Conservation (phyloP, 495 filamentous ascomycete genomes). For the Lophium mytilinum region DNA sequence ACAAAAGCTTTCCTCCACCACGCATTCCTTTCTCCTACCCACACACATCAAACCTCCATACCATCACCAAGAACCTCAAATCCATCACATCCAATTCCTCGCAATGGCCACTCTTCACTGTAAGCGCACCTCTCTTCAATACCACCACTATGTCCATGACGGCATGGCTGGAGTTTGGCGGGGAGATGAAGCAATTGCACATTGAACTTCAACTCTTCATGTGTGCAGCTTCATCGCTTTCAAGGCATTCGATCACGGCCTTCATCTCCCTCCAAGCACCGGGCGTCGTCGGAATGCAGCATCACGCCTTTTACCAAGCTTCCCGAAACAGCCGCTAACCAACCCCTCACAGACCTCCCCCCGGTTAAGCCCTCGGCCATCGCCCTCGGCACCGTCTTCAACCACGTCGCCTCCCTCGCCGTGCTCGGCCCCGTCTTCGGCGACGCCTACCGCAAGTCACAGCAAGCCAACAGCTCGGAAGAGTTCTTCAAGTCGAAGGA, state of each 20-base stretch:
- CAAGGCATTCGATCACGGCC: background rate
- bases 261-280: too few relatives aligned
- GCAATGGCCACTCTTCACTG: constrained; percentile 58
- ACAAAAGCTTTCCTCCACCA: background rate
- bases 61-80: background rate
- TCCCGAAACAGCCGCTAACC: too few relatives aligned
- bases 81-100: constrained; percentile 15
- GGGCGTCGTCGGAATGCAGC: too few relatives aligned
- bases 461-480: constrained; percentile 86
- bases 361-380: constrained; percentile 97
- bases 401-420: constrained; percentile 71
- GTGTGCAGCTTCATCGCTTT: constrained; percentile 1
- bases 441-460: constrained; percentile 88
- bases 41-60: constrained; percentile 1
- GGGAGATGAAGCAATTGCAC: too few relatives aligned
- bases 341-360: constrained; percentile 60
- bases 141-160: background rate
- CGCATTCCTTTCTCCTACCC: background rate
- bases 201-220: background rate
- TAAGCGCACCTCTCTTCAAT: constrained; percentile 35
- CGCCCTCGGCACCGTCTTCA: constrained; percentile 90
- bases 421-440: constrained; percentile 88
- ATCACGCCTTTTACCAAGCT: too few relatives aligned
- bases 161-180: constrained; percentile 2
- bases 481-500: constrained; percentile 94